These are phyloP conservation scores for Myxozyma melibiosi DNA, from an alignment of 805 yeast genomes.

Conservation along the genomic window DNA sequence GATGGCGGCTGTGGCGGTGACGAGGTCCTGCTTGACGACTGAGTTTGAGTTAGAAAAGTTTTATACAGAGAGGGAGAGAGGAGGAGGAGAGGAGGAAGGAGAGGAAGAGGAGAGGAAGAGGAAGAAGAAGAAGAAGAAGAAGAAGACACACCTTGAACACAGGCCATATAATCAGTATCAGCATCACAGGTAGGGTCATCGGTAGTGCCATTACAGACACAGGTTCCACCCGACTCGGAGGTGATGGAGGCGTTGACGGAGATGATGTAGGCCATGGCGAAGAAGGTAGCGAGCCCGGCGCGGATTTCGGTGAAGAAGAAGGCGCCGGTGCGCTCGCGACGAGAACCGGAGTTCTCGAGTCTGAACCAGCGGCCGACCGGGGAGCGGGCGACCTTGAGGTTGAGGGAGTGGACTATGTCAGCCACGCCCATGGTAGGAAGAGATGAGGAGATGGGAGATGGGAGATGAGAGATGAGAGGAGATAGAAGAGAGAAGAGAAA, in stretches of 20 bases:
- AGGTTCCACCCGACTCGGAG: conserved; percentile 34
- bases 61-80: neutral
- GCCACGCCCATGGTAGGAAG: conserved; percentile 7
- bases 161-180: conserved; percentile 25
- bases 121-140: neutral
- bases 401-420: conserved; percentile 24
- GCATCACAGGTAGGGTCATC: conserved; percentile 32
- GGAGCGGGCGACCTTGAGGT: conserved; percentile 29
- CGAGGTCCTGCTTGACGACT: conserved; percentile 31
- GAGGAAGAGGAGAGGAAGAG: neutral
- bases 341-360: conserved; percentile 32
- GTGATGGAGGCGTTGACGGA: conserved; percentile 34
- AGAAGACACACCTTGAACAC: conserved; percentile 20
- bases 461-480: neutral
- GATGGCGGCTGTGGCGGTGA: conserved; percentile 36
- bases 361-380: conserved; percentile 33
- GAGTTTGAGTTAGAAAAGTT: neutral
- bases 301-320: conserved; percentile 34
- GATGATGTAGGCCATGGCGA: conserved; percentile 36
- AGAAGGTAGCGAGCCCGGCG: conserved; percentile 35
- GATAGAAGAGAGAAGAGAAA: conserved; percentile 3
- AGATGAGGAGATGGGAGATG: neutral
- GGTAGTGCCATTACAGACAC: conserved; percentile 30
- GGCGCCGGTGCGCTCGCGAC: conserved; percentile 35
- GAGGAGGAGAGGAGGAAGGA: no score